phyloP scores from a whole-genome alignment of 805 yeast species.

The Hanseniaspora mollemarum region DNA sequence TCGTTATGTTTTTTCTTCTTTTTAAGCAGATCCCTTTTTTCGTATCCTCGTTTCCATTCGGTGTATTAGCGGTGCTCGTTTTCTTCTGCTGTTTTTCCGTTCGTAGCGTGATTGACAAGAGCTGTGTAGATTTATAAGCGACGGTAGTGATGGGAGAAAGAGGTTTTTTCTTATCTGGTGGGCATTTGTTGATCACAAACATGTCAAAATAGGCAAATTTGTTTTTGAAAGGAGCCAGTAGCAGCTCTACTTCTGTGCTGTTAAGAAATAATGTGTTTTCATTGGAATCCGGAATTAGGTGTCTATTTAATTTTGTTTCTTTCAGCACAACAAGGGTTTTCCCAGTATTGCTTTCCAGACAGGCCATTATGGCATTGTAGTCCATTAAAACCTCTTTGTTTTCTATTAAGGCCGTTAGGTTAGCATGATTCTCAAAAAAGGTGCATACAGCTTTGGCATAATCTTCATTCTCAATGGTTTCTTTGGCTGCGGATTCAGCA shows the following conservation, averaged over 20 bases:
- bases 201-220: background rate
- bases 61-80: background rate
- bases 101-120: background rate
- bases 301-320: background rate
- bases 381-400: background rate
- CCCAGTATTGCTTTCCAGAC: background rate
- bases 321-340: background rate
- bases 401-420: background rate
- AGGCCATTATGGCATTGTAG: background rate
- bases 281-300: background rate
- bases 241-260: background rate
- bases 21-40: constrained; percentile 9
- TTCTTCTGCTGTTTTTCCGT: background rate
- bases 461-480: too few relatives aligned
- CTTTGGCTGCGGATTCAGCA: too few relatives aligned
- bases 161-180: too few relatives aligned
- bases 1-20: constrained; percentile 12
- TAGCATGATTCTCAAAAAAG: background rate
- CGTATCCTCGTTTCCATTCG: background rate
- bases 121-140: background rate
- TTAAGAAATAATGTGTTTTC: background rate
- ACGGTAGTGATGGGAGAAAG: background rate
- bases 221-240: background rate
- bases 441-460: background rate
- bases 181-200: background rate